Evolutionary conservation across 148 eudicot species (phyloP), one percentile per base, ranked within the genome.

Genomic region (Chenopodium berlandieri): DNA sequence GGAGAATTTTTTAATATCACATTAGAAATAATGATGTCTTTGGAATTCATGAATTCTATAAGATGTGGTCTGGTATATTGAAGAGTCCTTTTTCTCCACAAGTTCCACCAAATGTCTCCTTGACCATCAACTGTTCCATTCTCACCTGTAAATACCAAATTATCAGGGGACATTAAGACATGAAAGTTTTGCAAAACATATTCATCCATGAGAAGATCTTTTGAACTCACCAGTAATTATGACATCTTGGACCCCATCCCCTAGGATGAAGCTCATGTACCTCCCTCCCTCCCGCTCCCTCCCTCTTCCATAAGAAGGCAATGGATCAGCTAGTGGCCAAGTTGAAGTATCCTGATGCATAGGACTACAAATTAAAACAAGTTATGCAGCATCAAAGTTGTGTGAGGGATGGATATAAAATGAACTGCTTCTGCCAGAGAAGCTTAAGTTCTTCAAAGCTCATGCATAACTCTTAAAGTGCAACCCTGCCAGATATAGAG

Each of bases 301-400:
- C 47, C 99, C 99, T 86, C 98, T 87, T 81, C 99, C 99, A 84
- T 97, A 97, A 70, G 99, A 97, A 69, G 99, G 99, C 86, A 97
- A 71, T 8, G 99, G 98, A 65, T 88, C 90, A 75, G 91, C 89
- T 81, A 97, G 82, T 64, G 97, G 99, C 99, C 99, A 97, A 64
- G 88, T 67, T 32, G 82, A 67, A 40, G 93, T 87, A 79, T 91
- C 92, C 99, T 96, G 88, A 60, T 78, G 73, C 74, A 92, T 76
- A 76, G 22, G 80, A 54, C 70, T 20, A 46, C 9, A 48, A 60
- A 63, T 30, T 14, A 66, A 40, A 66, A 9, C 62, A 48, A 84
- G 34, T 72, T 86, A 48, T n/a, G 56, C 69, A 70, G 80, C 60
- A 34, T 30, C 19, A 46, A 73, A 73, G 2, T 65, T 1, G n/a